Percentiles rank a stretch among this genome's conserved stretches.
These are phyloP conservation scores for Dipsacomyces acuminosporus DNA, from an alignment of 371 early-diverging fungal species.

Conservation along the genomic window DNA sequence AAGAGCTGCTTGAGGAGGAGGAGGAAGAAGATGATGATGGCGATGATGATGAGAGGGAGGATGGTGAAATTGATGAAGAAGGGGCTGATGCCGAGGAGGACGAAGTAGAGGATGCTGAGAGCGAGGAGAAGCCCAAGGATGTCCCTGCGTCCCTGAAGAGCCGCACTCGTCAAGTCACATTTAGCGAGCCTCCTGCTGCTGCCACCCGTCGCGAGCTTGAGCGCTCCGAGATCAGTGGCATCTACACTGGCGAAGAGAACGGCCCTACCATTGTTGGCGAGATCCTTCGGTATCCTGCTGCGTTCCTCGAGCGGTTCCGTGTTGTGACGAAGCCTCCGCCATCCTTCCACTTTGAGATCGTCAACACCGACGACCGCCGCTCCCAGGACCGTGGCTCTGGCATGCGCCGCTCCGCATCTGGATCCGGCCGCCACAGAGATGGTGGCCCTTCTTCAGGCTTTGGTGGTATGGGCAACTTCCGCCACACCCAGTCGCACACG, in stretches of 20 bases:
- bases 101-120: conserved; percentile 9
- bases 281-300: conserved; percentile 49
- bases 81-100: conserved; percentile 20
- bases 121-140: conserved; percentile 30
- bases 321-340: conserved; percentile 60
- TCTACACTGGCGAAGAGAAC: conserved; percentile 11
- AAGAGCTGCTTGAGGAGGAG: conserved; percentile 8
- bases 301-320: conserved; percentile 77
- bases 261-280: conserved; percentile 25
- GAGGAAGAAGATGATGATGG: conserved; percentile 18
- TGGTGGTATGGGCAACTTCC: conserved; percentile 44
- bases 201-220: conserved; percentile 39
- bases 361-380: conserved; percentile 61
- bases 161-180: conserved; percentile 44
- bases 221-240: conserved; percentile 31
- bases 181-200: conserved; percentile 43
- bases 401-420: conserved; percentile 57
- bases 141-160: conserved; percentile 40
- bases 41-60: conserved; percentile 9
- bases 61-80: conserved; percentile 34
- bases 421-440: conserved; percentile 56
- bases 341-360: conserved; percentile 54
- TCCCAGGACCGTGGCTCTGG: conserved; percentile 51
- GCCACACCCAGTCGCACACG: conserved; percentile 17
- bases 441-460: conserved; percentile 45